Evolutionary conservation across 495 filamentous ascomycete genomes (phyloP), one percentile per base, ranked within the genome.

Genomic region (Chaetomium cochliodes): DNA sequence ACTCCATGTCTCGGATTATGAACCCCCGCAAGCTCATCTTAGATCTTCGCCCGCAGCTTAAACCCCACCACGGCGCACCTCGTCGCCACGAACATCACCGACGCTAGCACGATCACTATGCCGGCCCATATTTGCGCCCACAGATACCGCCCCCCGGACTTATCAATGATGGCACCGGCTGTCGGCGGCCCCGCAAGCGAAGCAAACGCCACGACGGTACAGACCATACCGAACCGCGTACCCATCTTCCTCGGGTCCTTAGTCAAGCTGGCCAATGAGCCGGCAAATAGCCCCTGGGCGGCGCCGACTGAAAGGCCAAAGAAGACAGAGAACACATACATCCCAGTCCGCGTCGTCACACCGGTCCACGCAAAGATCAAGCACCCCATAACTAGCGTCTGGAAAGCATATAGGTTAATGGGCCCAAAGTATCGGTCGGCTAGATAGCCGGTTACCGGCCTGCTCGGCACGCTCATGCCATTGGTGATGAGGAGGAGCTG

Each of bases 101-200:
- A 57, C n/a, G 60, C 72, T 26, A 74, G 42, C 20, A 75, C 37
- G 30, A 78, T 73, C 6, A 78, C 72, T 37, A 62, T 33, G 1
- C 77, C 78, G 0, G 77, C 78, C 77, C 78, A 81, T 16, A 80
- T 60, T 65, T 80, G 76, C 13, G 77, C 78, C 68, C 72, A 79
- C 23, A 73, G 46, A 60, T 76, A 80, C 15, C 53, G 28, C 0
- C 77, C 79, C 5, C 65, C 68, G 2, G 68, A 72, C 41, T 49
- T 60, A 54, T 80, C 77, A 28, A 81, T 79, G 42, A 80, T 80
- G 7, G 78, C 78, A 5, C 79, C 77, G 0, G 79, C 78, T 1
- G 72, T 77, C 1, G 78, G 78, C 23, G 79, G 78, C 0, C 79
- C 79, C 1, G 78, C 78, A 20, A 80, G 69, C 20, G 76, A 76